Conservation (phyloP, 768 basidiomycete genomes). For the Kondoa malvinella region DNA sequence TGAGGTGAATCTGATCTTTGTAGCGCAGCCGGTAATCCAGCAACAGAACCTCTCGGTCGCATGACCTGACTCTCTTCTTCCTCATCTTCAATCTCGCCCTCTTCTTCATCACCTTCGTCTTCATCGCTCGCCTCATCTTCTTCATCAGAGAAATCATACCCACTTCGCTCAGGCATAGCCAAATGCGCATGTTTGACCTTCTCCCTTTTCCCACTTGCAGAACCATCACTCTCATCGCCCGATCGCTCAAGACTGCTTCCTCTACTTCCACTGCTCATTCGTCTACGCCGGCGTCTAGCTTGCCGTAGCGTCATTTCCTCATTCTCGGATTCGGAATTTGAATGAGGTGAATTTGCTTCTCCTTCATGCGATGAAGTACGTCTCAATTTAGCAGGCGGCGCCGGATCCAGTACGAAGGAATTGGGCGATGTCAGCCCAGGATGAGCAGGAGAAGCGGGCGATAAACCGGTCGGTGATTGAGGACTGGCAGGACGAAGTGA, state of each 20-base stretch:
- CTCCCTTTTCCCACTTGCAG: neutral
- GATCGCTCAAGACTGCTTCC: neutral
- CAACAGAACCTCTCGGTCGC: neutral
- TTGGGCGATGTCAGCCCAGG: neutral
- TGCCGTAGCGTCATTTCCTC: neutral
- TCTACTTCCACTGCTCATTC: neutral
- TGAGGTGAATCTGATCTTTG: neutral
- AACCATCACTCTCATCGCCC: neutral
- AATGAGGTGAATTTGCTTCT: neutral
- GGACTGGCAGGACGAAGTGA: neutral
- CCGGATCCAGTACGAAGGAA: neutral
- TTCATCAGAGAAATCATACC: slow-evolving; percentile 15
- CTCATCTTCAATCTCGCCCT: slow-evolving; percentile 1
- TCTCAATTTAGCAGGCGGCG: neutral
- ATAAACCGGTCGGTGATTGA: neutral
- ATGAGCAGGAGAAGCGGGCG: neutral
- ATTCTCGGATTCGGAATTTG: neutral
- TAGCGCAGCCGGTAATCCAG: neutral
- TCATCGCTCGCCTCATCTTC: slow-evolving; percentile 6
- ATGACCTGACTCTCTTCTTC: neutral
- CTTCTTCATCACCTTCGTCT: slow-evolving; percentile 1
- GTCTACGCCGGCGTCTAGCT: neutral
- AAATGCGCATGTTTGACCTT: slow-evolving; percentile 11
- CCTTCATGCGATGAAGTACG: neutral
- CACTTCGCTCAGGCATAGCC: slow-evolving; percentile 12